These are phyloP conservation scores for Rickenella mellea DNA, from an alignment of 768 basidiomycete species.

Conservation along the genomic window DNA sequence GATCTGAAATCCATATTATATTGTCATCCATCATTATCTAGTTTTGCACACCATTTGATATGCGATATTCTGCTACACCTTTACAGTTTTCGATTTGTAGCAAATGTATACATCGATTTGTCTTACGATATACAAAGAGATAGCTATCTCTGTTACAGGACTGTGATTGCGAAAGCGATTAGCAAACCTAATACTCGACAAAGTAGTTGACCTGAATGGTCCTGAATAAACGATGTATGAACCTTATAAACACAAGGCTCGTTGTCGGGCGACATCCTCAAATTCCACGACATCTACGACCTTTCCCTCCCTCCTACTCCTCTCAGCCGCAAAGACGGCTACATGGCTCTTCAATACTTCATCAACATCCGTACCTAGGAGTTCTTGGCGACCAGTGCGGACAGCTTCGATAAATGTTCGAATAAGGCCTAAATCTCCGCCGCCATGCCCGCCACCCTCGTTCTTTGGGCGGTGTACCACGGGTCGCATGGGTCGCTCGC, in stretches of 20 bases:
- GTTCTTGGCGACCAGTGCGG: conserved; percentile 46
- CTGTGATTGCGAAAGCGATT: not conserved
- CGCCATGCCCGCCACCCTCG: conserved; percentile 73
- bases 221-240: too few relatives aligned
- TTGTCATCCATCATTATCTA: conserved; percentile 14
- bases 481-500: conserved; percentile 29
- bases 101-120: not conserved
- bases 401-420: conserved; percentile 71
- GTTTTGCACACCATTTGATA: conserved; percentile 1
- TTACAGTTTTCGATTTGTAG: not conserved
- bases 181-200: not conserved
- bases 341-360: conserved; percentile 74
- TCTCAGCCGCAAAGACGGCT: conserved; percentile 83
- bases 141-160: not conserved
- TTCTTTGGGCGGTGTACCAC: conserved; percentile 37
- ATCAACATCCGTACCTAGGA: conserved; percentile 54
- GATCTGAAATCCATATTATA: conserved; percentile 20
- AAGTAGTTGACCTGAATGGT: not conserved
- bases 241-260: too few relatives aligned
- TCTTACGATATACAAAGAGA: not conserved
- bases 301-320: conserved; percentile 55
- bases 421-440: conserved; percentile 75
- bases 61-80: too few relatives aligned
- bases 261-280: conserved; percentile 36
- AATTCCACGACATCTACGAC: conserved; percentile 66